These are phyloP conservation scores for Epichloe hybrida DNA, from an alignment of 2,329 filamentous ascomycete species.

Conservation along the genomic window DNA sequence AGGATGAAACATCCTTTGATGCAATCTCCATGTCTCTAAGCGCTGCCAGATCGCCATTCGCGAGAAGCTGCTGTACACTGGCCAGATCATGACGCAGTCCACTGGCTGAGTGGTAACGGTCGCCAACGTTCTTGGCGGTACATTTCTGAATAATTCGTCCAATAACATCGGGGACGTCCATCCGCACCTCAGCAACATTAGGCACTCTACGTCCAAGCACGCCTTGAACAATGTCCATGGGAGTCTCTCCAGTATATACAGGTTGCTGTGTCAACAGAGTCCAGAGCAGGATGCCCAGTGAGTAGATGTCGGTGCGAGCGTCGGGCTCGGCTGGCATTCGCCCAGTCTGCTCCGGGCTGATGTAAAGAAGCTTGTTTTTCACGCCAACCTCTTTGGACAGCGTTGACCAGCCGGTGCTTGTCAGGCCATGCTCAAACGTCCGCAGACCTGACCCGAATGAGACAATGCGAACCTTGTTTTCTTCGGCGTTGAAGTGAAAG, in stretches of 20 bases:
- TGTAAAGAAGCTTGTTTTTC: slow-evolving; percentile 80
- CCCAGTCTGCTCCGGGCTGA: slow-evolving; percentile 89
- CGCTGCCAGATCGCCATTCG: slow-evolving; percentile 57
- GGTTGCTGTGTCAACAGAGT: slow-evolving; percentile 66
- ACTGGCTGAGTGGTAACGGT: slow-evolving; percentile 80
- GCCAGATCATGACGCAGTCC: slow-evolving; percentile 72
- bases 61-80: slow-evolving; percentile 59
- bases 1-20: slow-evolving; percentile 78
- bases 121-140: slow-evolving; percentile 75
- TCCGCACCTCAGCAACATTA: slow-evolving; percentile 59
- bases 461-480: slow-evolving; percentile 60
- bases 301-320: slow-evolving; percentile 85
- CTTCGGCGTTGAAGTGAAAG: slow-evolving; percentile 70
- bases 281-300: slow-evolving; percentile 81
- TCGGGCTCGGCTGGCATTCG: slow-evolving; percentile 87
- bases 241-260: slow-evolving; percentile 65
- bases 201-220: slow-evolving; percentile 70
- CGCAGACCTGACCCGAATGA: slow-evolving; percentile 78
- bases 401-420: slow-evolving; percentile 72
- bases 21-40: slow-evolving; percentile 65
- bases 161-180: slow-evolving; percentile 74
- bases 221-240: slow-evolving; percentile 83
- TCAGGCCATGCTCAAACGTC: slow-evolving; percentile 81
- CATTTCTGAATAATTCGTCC: slow-evolving; percentile 80
- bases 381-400: slow-evolving; percentile 74